Percentiles rank a stretch among this genome's conserved stretches.
Conservation (phyloP, 257 asterid genomes). For the Eucommia ulmoides region DNA sequence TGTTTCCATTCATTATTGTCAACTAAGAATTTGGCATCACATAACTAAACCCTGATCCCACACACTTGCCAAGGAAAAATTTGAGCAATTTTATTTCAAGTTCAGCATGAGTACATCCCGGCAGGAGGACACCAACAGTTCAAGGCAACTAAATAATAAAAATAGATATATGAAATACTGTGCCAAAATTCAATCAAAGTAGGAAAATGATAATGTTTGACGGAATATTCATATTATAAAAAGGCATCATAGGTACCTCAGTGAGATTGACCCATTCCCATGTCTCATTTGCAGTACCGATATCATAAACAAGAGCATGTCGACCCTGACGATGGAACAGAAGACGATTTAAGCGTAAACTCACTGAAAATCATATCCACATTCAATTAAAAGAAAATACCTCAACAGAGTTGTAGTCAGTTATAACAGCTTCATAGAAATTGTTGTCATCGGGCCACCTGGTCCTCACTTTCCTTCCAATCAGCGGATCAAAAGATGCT, state of each 20-base stretch:
- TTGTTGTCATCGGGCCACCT: slow-evolving; percentile 85
- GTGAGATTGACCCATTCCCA: slow-evolving; percentile 78
- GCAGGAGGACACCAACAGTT: too few species aligned
- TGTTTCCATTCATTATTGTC: too few species aligned
- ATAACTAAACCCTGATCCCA: too few species aligned
- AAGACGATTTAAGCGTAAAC: neutral
- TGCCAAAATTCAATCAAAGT: too few species aligned
- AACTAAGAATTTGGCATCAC: too few species aligned
- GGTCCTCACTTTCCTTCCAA: slow-evolving; percentile 63
- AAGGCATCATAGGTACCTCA: slow-evolving; percentile 37
- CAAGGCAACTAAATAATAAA: too few species aligned
- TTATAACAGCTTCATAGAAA: slow-evolving; percentile 63
- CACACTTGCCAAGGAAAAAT: too few species aligned
- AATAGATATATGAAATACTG: too few species aligned
- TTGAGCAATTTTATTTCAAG: too few species aligned
- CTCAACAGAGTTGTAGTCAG: slow-evolving; percentile 42
- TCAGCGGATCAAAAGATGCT: slow-evolving; percentile 38
- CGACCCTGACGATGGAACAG: slow-evolving; percentile 37
- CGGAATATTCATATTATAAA: too few species aligned
- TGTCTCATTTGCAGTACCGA: slow-evolving; percentile 39
- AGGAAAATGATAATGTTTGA: too few species aligned
- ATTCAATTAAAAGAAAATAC: slow-evolving; percentile 46
- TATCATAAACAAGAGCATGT: slow-evolving; percentile 60
- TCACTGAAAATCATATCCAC: slow-evolving; percentile 24
- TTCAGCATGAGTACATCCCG: too few species aligned